Conservation (phyloP, 2,329 filamentous ascomycete species). For the Aspergillus fumigatus region DNA sequence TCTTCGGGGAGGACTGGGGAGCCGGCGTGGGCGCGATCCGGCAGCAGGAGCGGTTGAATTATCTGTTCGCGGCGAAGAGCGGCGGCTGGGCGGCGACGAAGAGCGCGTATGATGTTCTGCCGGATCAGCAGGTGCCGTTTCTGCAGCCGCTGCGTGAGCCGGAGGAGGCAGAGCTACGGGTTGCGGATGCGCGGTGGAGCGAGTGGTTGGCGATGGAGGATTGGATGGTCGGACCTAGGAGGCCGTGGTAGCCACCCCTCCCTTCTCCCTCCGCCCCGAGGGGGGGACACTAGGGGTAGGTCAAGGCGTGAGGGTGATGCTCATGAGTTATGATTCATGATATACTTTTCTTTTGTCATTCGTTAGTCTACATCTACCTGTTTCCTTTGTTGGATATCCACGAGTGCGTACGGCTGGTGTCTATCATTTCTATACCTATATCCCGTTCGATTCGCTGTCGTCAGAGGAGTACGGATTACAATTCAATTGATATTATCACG, state of each 20-base stretch:
- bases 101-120: conserved; percentile 78
- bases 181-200: conserved; percentile 81
- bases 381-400: not conserved
- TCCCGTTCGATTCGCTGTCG: no score
- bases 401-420: no score
- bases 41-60: conserved; percentile 86
- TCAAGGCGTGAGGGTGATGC: not conserved
- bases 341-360: conserved; percentile 1
- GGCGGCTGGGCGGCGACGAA: conserved; percentile 86
- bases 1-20: conserved; percentile 86
- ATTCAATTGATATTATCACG: no score
- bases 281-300: no score
- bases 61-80: conserved; percentile 90
- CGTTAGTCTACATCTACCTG: not conserved
- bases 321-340: conserved; percentile 19
- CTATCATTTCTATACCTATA: no score
- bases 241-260: conserved; percentile 27
- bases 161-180: conserved; percentile 72
- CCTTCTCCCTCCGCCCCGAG: not conserved
- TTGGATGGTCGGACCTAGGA: conserved; percentile 85
- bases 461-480: no score
- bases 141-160: conserved; percentile 72
- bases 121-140: conserved; percentile 80
- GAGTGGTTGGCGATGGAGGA: conserved; percentile 96
- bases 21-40: conserved; percentile 75